These are phyloP conservation scores for Colletotrichum camelliae DNA, from an alignment of 2,329 filamentous ascomycete genomes.

Conservation along the genomic window DNA sequence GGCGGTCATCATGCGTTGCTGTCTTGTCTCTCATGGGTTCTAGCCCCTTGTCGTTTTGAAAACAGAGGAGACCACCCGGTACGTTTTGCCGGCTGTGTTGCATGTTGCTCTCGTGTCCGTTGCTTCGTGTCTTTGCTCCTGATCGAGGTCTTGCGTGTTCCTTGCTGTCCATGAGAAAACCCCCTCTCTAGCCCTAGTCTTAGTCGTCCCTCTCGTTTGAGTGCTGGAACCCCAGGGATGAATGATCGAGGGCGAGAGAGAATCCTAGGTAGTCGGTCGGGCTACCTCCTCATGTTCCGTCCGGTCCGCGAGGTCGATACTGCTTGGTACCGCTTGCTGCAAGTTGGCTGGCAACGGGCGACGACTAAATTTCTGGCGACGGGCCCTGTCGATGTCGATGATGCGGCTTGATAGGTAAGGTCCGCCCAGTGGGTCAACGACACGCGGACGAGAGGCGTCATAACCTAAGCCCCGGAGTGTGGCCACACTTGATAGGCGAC, in stretches of 20 bases:
- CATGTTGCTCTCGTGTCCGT: not conserved
- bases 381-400: not conserved
- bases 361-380: not conserved
- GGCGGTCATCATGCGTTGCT: slow-evolving; percentile 4
- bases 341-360: not conserved
- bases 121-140: not conserved
- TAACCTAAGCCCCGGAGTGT: not conserved
- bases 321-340: not conserved
- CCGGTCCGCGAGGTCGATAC: not conserved
- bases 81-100: not conserved
- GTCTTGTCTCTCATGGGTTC: not conserved
- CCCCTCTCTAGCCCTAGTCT: not conserved
- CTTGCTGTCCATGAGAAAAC: not conserved
- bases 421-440: not conserved
- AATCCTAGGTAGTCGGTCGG: not conserved
- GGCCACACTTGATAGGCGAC: not conserved
- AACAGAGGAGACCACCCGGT: not conserved
- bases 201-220: not conserved
- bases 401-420: not conserved
- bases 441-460: not conserved
- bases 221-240: not conserved
- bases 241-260: not conserved
- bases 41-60: not conserved
- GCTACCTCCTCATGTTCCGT: not conserved
- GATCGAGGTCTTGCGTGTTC: not conserved